Conservation (phyloP, 495 filamentous ascomycete species). For the Aspergillus bertholletiae region DNA sequence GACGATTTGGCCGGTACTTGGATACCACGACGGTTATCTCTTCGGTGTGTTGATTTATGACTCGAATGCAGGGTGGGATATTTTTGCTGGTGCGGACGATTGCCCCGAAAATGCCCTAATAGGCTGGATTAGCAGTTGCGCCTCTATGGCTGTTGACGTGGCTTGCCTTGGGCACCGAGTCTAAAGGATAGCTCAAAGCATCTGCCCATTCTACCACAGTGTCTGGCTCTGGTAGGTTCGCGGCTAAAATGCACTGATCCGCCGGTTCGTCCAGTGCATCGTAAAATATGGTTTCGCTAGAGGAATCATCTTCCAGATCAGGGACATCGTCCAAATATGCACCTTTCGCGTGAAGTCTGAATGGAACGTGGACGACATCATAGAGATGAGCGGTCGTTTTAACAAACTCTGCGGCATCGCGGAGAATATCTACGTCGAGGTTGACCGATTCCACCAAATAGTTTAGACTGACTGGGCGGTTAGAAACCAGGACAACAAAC, state of each 20-base stretch:
- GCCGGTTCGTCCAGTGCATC: neutral
- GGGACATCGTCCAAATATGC: neutral
- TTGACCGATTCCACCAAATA: neutral
- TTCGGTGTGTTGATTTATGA: conserved; percentile 3
- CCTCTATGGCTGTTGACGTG: neutral
- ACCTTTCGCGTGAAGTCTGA: neutral
- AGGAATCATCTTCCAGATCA: neutral
- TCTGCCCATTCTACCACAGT: neutral
- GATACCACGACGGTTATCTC: conserved; percentile 8
- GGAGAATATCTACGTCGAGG: neutral
- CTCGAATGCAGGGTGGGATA: conserved; percentile 2
- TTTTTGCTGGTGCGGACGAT: neutral
- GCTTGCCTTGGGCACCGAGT: neutral
- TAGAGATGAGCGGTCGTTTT: neutral
- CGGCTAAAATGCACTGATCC: neutral
- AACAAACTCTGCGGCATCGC: neutral
- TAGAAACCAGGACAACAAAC: neutral
- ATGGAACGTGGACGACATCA: conserved; percentile 1
- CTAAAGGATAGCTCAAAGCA: neutral
- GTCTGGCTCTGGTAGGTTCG: neutral
- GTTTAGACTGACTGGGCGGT: neutral
- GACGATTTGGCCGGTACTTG: conserved; percentile 1
- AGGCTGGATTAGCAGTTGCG: neutral
- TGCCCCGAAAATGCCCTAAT: neutral
- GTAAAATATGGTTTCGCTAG: neutral